Base-by-base conservation (phyloP, 345 rosid genomes). In the Laguncularia racemosa region DNA sequence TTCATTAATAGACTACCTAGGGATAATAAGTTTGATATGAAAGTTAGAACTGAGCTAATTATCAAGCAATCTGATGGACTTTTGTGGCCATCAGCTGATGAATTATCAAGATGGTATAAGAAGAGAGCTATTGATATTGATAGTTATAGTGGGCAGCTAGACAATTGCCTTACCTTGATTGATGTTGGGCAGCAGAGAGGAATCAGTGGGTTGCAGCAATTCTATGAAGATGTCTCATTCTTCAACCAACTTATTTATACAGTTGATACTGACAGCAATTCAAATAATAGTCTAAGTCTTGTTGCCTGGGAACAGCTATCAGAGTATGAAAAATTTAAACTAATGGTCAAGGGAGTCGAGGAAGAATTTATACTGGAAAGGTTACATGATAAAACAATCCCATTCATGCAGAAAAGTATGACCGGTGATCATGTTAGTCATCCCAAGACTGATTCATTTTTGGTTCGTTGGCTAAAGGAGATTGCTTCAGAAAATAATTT, bases 391-490 rank as follows among this genome's bases (percentile, higher is more conserved):
- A 77, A 66, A 67, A 97, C 96, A 54, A 67, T 89, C 80, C 92
- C 97, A 13, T 93, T 84, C 69, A 84, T 89, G 92, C 70, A 52
- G 64, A 85, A 66, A 58, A 76, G 62, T 50, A 46, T 45, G 52
- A 60, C 57, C 65, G 52, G 58, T 50, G 20, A 63, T 58, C 26
- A 33, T 12, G 68, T 60, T 58, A 58, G 62, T 56, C 66, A 12
- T 52, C 49, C 55, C 16, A 64, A 71, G 61, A 81, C 53, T 21
- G 73, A 80, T 52, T 82, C 99, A 44, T 89, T 83, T 76, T 78
- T 93, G 56, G 87, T 84, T 65, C 82, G 79, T 72, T 93, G 99
- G 97, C 78, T 93, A 56, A 87, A 77, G 81, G 97, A 89, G 77
- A 74, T 79, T 55, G 84, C 97, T 64, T 53, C 58, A 40, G 91